These are phyloP conservation scores for Conticribra weissflogii DNA, from an alignment of 108 stramenopile species.

Conservation along the genomic window DNA sequence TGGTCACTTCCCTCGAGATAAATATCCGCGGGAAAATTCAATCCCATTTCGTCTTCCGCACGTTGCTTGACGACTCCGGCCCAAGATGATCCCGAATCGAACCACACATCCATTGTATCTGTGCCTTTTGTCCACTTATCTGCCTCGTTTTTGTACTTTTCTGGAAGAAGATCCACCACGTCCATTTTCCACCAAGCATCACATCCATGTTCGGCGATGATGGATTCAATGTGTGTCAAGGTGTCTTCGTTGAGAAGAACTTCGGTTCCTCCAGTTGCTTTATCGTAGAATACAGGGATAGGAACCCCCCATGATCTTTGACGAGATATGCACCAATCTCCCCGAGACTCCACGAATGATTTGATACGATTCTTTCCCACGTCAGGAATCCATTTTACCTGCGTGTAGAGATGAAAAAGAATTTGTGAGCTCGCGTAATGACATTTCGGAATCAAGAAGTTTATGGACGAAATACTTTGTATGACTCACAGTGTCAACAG, in stretches of 20 bases:
- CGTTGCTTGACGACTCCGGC: constrained; percentile 88
- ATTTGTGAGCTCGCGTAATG: too few relatives aligned
- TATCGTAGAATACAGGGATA: constrained; percentile 96
- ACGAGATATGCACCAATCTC: constrained; percentile 99
- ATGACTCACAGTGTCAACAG: constrained; percentile 84
- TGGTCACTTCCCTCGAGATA: constrained; percentile 97
- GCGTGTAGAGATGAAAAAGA: constrained; percentile 58
- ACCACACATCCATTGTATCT: constrained; percentile 99
- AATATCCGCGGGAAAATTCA: constrained; percentile 90
- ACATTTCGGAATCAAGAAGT: too few relatives aligned
- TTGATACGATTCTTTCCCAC: constrained; percentile 93
- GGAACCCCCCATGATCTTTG: constrained; percentile 99
- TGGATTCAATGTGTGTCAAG: constrained; percentile 77
- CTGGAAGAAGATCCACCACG: constrained; percentile 89
- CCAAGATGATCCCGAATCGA: constrained; percentile 99
- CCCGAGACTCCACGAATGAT: constrained; percentile 85
- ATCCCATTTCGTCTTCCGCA: constrained; percentile 62
- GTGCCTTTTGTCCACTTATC: constrained; percentile 95
- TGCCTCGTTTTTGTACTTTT: constrained; percentile 77
- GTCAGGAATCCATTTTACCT: constrained; percentile 95
- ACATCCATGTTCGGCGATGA: constrained; percentile 92
- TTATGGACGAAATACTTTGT: too few relatives aligned
- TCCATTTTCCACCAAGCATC: constrained; percentile 98
- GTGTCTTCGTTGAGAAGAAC: constrained; percentile 89
- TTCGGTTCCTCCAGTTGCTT: constrained; percentile 76